phyloP scores from a whole-genome alignment of 371 early-diverging fungal genomes.

The Cokeromyces recurvatus region DNA sequence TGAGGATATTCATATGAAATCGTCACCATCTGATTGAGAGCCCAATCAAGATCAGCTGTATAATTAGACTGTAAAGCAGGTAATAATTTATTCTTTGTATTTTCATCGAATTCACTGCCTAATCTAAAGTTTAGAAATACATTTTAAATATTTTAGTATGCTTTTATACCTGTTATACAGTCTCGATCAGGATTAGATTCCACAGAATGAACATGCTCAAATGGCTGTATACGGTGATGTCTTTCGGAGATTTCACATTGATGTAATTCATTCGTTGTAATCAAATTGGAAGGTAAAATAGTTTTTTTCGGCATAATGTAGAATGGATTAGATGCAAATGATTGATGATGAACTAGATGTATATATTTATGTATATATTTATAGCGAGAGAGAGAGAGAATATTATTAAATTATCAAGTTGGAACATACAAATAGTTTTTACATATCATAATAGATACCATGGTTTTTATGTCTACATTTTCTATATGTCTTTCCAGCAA shows the following conservation, averaged over 20 bases:
- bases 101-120: slow-evolving; percentile 34
- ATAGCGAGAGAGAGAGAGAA: no score
- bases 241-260: slow-evolving; percentile 22
- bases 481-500: slow-evolving; percentile 30
- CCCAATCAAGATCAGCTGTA: slow-evolving; percentile 82
- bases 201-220: slow-evolving; percentile 30
- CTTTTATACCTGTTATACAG: slow-evolving; percentile 20
- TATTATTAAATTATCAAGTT: no score
- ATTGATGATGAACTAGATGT: background rate
- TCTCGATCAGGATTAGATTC: slow-evolving; percentile 15
- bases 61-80: slow-evolving; percentile 70
- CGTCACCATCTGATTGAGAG: slow-evolving; percentile 74
- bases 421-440: no score
- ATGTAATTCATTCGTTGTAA: slow-evolving; percentile 7
- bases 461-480: no score
- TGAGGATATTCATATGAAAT: slow-evolving; percentile 62
- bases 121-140: background rate
- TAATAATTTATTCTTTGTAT: slow-evolving; percentile 62
- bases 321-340: no score
- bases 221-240: slow-evolving; percentile 34
- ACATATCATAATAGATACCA: no score
- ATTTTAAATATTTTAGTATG: background rate
- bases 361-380: no score
- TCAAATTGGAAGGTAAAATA: slow-evolving; percentile 20
- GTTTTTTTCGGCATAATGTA: no score